Percentiles rank a stretch among this genome's conserved stretches.
Conservation (phyloP, 495 filamentous ascomycete species). For the Hypomontagnella submonticulosa region DNA sequence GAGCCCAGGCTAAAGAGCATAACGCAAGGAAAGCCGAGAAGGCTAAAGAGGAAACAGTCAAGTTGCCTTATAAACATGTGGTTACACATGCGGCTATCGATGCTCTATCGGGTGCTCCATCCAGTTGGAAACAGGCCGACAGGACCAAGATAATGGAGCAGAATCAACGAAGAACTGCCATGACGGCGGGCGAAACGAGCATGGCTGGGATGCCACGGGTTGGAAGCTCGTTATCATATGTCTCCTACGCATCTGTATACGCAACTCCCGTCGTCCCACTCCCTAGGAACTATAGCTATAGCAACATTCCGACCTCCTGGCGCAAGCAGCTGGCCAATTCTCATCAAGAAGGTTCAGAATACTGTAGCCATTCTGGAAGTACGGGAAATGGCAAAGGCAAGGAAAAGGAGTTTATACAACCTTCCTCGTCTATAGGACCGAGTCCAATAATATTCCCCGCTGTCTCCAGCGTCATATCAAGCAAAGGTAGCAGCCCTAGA, state of each 20-base stretch:
- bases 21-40: conserved; percentile 56
- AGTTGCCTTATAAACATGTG: conserved; percentile 64
- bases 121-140: conserved; percentile 58
- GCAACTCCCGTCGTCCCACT: conserved; percentile 55
- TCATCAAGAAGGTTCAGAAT: conserved; percentile 30
- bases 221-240: conserved; percentile 55
- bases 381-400: conserved; percentile 39
- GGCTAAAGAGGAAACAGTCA: conserved; percentile 52
- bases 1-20: conserved; percentile 63
- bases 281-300: conserved; percentile 57
- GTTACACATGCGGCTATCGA: conserved; percentile 67
- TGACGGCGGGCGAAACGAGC: conserved; percentile 47
- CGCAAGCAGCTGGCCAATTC: conserved; percentile 31
- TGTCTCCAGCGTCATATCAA: conserved; percentile 33
- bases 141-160: conserved; percentile 55
- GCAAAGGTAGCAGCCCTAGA: conserved; percentile 12
- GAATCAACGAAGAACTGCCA: conserved; percentile 55
- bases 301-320: conserved; percentile 51
- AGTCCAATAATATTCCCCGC: conserved; percentile 22
- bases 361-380: conserved; percentile 25
- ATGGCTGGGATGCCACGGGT: conserved; percentile 53
- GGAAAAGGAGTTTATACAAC: conserved; percentile 30
- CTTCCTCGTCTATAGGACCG: conserved; percentile 16
- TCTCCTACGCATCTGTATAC: conserved; percentile 55
- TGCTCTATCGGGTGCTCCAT: conserved; percentile 64